These are phyloP conservation scores for Elymus sibiricus DNA, from an alignment of 176 grass and related monocot species.

Conservation along the genomic window DNA sequence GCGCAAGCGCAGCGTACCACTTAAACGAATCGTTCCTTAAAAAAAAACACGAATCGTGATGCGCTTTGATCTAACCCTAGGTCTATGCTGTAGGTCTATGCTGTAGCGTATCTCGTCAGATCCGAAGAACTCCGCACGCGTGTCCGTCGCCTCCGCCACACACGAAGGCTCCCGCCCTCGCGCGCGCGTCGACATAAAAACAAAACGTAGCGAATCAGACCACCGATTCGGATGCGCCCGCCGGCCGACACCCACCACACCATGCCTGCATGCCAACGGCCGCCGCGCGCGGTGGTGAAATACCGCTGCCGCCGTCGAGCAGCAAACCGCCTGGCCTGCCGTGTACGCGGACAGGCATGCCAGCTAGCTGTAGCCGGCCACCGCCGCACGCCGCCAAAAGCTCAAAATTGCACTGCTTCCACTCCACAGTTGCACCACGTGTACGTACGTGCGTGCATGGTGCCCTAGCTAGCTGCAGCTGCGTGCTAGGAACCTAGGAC, in stretches of 20 bases:
- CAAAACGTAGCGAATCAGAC: background rate
- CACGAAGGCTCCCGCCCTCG: background rate
- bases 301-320: background rate
- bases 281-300: background rate
- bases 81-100: too few relatives aligned
- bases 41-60: too few relatives aligned
- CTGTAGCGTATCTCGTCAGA: background rate
- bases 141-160: background rate
- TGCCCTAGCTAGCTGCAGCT: background rate
- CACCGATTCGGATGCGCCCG: slow-evolving; percentile 14
- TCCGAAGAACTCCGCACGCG: background rate
- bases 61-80: too few relatives aligned
- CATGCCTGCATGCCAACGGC: background rate
- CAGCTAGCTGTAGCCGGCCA: background rate
- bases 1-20: too few relatives aligned
- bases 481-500: background rate
- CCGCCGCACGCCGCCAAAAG: background rate
- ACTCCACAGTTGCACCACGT: background rate
- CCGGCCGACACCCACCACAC: background rate
- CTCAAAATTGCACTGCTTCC: background rate
- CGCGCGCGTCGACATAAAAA: background rate
- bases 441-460: background rate
- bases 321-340: background rate
- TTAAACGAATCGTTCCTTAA: too few relatives aligned
- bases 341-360: background rate